Evolutionary conservation across 257 asterid species (phyloP).

Genomic region (Rhazya stricta): DNA sequence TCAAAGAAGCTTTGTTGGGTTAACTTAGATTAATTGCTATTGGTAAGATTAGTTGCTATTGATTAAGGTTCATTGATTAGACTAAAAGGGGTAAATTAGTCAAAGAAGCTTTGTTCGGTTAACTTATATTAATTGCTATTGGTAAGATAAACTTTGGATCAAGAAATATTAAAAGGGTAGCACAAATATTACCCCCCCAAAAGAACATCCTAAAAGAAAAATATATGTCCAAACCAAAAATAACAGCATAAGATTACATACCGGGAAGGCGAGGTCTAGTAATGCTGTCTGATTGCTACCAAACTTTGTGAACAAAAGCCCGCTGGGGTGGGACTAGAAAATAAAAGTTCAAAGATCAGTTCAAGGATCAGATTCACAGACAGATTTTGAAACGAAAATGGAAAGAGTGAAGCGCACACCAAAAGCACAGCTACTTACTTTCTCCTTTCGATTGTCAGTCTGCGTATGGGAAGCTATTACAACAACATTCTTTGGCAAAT

Average conservation of each 20-base stretch:
- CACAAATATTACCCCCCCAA: too few species aligned
- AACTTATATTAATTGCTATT: too few species aligned
- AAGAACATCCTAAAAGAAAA: background rate
- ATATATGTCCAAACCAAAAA: background rate
- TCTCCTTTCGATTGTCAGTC: conserved; percentile 71
- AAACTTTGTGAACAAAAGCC: conserved; percentile 74
- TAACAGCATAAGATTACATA: conserved; percentile 21
- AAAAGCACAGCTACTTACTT: conserved; percentile 39
- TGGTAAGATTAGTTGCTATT: too few species aligned
- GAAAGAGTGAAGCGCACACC: background rate
- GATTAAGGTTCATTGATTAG: too few species aligned
- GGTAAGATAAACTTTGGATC: too few species aligned
- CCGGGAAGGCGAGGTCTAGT: conserved; percentile 90
- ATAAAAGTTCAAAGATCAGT: conserved; percentile 17
- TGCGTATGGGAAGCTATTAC: conserved; percentile 78
- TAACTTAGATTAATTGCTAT: too few species aligned
- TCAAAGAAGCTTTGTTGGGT: too few species aligned
- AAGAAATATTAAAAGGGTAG: too few species aligned
- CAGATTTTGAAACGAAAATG: background rate
- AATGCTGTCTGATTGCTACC: conserved; percentile 85
- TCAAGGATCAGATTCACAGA: conserved; percentile 3
- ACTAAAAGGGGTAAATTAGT: too few species aligned
- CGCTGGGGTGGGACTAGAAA: conserved; percentile 75
- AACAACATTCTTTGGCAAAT: conserved; percentile 75
- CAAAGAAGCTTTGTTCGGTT: too few species aligned